Base-by-base conservation (phyloP, 208 protist species). In the Strigomonas culicis region DNA sequence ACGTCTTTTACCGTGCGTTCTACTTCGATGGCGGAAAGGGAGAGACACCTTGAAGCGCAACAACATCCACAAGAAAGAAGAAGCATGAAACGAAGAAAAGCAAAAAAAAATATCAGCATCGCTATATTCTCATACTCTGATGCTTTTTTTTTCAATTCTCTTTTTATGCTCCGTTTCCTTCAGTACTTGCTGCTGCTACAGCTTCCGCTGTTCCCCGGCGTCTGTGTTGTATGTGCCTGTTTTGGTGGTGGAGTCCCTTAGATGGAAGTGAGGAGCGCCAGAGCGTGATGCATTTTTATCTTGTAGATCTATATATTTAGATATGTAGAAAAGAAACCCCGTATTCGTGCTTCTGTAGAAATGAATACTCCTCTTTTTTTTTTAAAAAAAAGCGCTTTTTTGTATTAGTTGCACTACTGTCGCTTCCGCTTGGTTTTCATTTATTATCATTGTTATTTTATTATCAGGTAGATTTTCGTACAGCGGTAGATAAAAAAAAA, bases 1-100 rank as follows among this genome's bases (percentile, higher is more conserved):
- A 85, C 32, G 72, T 82, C 24, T 93, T 93, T 39, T 77, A 79
- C 55, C 79, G 86, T 25, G 75, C 74, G 19, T 93, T 93, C 53
- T 78, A 75, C 46, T 81, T 78, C 39, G 47, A 70, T 19, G 62
- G 47, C 4, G 17, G 28, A 8, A 24, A 1, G 34, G 0, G 47
- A 49, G 47, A 34, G 1, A 52, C 2, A 28, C 8, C 21, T 57
- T 27, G 11, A 68, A 25, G 66, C 15, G 13, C 28, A 53, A 39
- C 13, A 46, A 44, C 0, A 66, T 44, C 15, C 28, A 39, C 19
- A 66, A 21, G 24, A 58, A 27, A 24, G 30, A 66, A 2, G n/a
- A 58, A 53, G 8, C 36, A 24, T 19, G n/a, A 51, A 39, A 27
- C 21, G 8, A 34, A 24, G 47, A 52, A 52, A 7, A 28, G 47